Conservation (phyloP, 2,329 filamentous ascomycete genomes). For the Capronia americana region DNA sequence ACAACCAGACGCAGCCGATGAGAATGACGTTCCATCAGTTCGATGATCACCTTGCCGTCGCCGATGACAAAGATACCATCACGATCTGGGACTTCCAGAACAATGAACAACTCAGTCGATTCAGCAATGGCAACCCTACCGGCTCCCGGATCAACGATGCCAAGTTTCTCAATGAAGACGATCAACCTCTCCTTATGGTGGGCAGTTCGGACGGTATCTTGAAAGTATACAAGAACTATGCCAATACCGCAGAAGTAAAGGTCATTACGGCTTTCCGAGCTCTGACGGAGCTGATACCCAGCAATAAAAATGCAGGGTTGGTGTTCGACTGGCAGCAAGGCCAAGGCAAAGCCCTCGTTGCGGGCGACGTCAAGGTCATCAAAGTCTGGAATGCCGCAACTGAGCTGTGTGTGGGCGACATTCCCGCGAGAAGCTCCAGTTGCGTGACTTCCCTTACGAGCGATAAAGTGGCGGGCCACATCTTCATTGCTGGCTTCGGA, state of each 20-base stretch:
- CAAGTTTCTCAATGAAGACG: conserved; percentile 97
- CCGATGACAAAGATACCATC: conserved; percentile 81
- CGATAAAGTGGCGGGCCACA: conserved; percentile 95
- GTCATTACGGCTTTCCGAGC: conserved; percentile 91
- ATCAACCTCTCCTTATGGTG: conserved; percentile 91
- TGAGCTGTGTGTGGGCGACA: conserved; percentile 85
- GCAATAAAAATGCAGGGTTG: conserved; percentile 91
- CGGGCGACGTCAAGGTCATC: conserved; percentile 93
- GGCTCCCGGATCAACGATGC: conserved; percentile 93
- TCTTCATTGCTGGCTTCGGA: conserved; percentile 95
- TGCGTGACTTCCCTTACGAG: conserved; percentile 96
- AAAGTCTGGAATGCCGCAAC: conserved; percentile 94
- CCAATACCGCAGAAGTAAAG: conserved; percentile 75
- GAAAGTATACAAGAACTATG: conserved; percentile 91
- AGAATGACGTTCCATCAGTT: conserved; percentile 98
- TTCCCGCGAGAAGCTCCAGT: conserved; percentile 89
- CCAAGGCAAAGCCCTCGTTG: conserved; percentile 92
- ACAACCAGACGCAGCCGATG: conserved; percentile 85
- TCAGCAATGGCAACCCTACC: conserved; percentile 91
- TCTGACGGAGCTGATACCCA: conserved; percentile 89
- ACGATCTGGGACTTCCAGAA: conserved; percentile 92
- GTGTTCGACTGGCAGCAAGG: conserved; percentile 99
- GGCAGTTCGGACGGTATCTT: conserved; percentile 95
- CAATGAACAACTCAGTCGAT: conserved; percentile 75
- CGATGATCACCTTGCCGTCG: conserved; percentile 91